These are phyloP conservation scores for Colletotrichum cuscutae DNA, from an alignment of 2,329 filamentous ascomycete species.

Conservation along the genomic window DNA sequence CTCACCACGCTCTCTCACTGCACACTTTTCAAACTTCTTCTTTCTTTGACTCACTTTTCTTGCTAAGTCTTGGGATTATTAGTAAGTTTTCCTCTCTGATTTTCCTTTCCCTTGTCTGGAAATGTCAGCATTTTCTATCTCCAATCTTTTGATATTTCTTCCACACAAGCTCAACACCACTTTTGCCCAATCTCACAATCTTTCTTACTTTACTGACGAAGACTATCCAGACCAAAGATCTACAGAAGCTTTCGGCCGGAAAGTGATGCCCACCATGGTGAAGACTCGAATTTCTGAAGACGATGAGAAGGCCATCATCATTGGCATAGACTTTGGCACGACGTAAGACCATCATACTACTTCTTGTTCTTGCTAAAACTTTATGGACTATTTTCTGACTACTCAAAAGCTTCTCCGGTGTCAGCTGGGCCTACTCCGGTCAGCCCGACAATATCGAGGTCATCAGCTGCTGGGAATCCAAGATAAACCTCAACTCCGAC, in stretches of 20 bases:
- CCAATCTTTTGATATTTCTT: background rate
- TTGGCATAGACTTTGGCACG: constrained; percentile 59
- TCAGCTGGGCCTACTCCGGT: constrained; percentile 49
- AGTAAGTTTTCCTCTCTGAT: too few species aligned
- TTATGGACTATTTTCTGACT: background rate
- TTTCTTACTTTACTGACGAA: background rate
- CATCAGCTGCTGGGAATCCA: constrained; percentile 44
- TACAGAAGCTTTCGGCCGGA: background rate
- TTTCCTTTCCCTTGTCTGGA: background rate
- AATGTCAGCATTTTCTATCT: background rate
- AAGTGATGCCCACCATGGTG: background rate
- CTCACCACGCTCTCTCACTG: too few species aligned
- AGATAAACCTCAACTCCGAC: constrained; percentile 39
- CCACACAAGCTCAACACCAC: background rate
- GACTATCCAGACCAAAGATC: background rate
- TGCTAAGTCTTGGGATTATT: too few species aligned
- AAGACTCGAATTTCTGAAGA: background rate
- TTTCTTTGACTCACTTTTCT: too few species aligned
- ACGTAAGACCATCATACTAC: constrained; percentile 44
- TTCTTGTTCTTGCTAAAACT: background rate
- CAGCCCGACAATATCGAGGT: constrained; percentile 42
- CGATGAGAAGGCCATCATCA: constrained; percentile 38
- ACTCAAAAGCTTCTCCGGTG: constrained; percentile 46
- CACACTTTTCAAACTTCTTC: too few species aligned
- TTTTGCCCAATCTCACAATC: background rate